Percentiles rank a stretch among this genome's conserved stretches.
Conservation (phyloP, 495 filamentous ascomycete species). For the Lophium mytilinum region DNA sequence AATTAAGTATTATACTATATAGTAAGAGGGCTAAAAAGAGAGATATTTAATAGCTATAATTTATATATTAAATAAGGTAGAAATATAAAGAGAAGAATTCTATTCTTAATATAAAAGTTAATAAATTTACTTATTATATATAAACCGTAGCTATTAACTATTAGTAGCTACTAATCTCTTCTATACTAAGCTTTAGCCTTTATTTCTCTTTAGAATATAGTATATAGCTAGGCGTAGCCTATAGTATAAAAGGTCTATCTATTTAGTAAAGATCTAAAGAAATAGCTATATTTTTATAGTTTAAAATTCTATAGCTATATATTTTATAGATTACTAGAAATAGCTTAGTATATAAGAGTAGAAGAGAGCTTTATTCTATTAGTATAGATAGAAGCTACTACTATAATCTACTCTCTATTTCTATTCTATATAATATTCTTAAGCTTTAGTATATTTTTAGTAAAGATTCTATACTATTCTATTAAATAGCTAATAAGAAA, state of each 20-base stretch:
- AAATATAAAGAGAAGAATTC: not conserved
- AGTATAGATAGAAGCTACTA: not conserved
- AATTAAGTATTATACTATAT: not conserved
- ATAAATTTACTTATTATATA: not conserved
- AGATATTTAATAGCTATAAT: not conserved
- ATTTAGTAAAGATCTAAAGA: not conserved
- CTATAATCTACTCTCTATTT: not conserved
- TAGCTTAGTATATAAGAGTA: conserved; percentile 1
- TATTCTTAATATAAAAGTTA: not conserved
- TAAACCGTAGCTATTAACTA: not conserved
- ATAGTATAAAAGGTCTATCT: not conserved
- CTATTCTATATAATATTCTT: not conserved
- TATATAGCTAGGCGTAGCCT: not conserved
- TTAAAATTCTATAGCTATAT: not conserved
- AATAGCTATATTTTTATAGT: not conserved
- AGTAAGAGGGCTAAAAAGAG: not conserved
- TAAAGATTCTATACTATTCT: no score
- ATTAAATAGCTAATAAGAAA: no score
- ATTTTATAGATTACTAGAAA: not conserved
- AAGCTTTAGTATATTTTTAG: not conserved
- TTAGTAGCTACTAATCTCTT: not conserved
- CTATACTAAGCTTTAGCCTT: not conserved
- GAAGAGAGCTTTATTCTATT: not conserved
- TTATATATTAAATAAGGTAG: not conserved
- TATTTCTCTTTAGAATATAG: not conserved